Base-by-base conservation (phyloP, 257 asterid species). In the Phtheirospermum japonicum region DNA sequence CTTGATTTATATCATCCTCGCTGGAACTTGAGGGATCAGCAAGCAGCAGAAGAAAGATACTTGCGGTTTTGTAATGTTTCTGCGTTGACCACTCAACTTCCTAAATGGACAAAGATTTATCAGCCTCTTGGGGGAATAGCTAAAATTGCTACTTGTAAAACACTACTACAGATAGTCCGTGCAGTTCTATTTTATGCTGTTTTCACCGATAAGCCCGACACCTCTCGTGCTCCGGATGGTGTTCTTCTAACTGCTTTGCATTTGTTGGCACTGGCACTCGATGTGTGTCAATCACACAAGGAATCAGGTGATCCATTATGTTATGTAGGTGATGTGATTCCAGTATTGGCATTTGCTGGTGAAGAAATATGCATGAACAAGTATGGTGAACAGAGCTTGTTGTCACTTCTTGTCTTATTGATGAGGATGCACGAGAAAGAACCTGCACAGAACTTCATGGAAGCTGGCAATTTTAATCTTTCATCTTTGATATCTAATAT, bases 1-100 rank as follows among this genome's bases (percentile, higher is more conserved):
- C 82, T 93, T 50, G 99, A 93, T 80, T 75, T 93, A 63, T 89
- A 93, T 71, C 99, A 93, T 65, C 97, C 94, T 63, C 97, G 97
- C 59, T 93, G 95, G 94, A 93, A 75, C 77, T 81, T 82, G 42
- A 85, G 94, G 79, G 99, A 93, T 63, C 86, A 81, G 57, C 99
- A 93, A 76, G 83, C 79, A 31, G 95, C 97, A 51, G 97, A 89
- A 76, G 97, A 93, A 73, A 83, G 97, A 85, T 93, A 83, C 81
- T 68, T 77, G 76, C 84, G 82, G 63, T 85, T 93, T 71, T 87
- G 95, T 81, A 79, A 89, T 72, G 80, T 69, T 67, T 85, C 99
- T 23, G 95, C 97, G 7, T 63, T 83, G 75, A 76, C 90, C 26
- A 70, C 79, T 69, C 99, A 93, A 78, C 88, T 93, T 66, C 99